These are phyloP conservation scores for Rutstroemia sp. DNA, from an alignment of 2,329 filamentous ascomycete species.

Conservation along the genomic window DNA sequence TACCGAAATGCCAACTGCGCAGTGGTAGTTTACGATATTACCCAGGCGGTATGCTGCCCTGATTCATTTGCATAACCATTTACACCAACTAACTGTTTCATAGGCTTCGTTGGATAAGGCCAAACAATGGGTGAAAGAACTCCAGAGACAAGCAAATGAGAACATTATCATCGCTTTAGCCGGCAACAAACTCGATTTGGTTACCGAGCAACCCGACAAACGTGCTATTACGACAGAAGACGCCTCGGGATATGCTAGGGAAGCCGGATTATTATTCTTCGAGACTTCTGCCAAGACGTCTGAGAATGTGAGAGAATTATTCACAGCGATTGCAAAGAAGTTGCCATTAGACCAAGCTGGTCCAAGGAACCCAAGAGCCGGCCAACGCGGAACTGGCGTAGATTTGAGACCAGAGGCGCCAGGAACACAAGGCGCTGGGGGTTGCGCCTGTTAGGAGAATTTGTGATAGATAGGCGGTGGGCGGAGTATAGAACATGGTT, in stretches of 20 bases:
- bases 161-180: constrained; percentile 98
- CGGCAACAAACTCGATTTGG: constrained; percentile 95
- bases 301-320: constrained; percentile 91
- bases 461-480: constrained; percentile 11
- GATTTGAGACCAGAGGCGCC: constrained; percentile 52
- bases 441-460: constrained; percentile 54
- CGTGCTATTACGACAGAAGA: constrained; percentile 83
- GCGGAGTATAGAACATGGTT: constrained; percentile 17
- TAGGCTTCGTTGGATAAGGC: constrained; percentile 97
- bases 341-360: constrained; percentile 92
- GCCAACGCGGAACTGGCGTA: constrained; percentile 46
- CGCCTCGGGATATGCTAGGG: constrained; percentile 88
- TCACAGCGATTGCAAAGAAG: constrained; percentile 97
- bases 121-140: constrained; percentile 98
- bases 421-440: constrained; percentile 48
- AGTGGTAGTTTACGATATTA: constrained; percentile 98
- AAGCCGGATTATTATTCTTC: constrained; percentile 93
- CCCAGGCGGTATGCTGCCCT: constrained; percentile 70
- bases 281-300: constrained; percentile 97
- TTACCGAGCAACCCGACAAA: constrained; percentile 91
- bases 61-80: not conserved
- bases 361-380: constrained; percentile 70
- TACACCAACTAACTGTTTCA: not conserved
- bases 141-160: constrained; percentile 97
- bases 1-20: constrained; percentile 99